Evolutionary conservation across 2,329 filamentous ascomycete genomes (phyloP), one percentile per base, ranked within the genome.

Genomic region (Sordariomycetes sp.): DNA sequence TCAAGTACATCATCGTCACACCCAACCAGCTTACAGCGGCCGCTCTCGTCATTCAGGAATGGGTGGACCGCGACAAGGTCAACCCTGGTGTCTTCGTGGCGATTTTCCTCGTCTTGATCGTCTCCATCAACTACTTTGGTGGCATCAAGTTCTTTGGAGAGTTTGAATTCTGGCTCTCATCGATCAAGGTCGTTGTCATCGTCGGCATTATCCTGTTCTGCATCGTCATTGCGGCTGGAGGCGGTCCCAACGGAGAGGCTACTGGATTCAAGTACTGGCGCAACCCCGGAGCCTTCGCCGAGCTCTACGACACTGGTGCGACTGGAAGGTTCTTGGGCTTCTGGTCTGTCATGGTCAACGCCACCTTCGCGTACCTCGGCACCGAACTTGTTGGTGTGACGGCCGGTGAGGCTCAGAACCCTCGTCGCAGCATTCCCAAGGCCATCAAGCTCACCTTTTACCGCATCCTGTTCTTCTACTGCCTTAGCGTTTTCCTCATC

Each of bases 1-100:
- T 79, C 59, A 72, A 88, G 75, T 92, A 92, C 55, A 84, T 92
- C 53, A 88, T 93, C 48, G 72, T 84, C 32, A 87, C 83, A 2
- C 85, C 86, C 2, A 92, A 92, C 50, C 85, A 93, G 53, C 64
- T 93, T 25, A 92, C 85, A 1, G 86, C 86, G 19, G 75, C 72
- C n/a, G 75, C 83, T 5, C 59, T 93, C 24, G 82, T 90, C 37
- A 82, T 93, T 38, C 75, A 82, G 45, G 87, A 78, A 48, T 93
- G 86, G 86, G 61, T 85, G 9, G 54, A 66, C 2, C 60, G 72
- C 19, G 70, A 82, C 0, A 63, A 59, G 29, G 67, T 90, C 36
- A 88, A 90, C 48, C 79, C 84, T 0, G 85, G 82, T 33, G 82
- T 90, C 10, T 92, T 78, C 61, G 87, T 93, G 36, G 70, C 85